Percentiles rank a stretch among this genome's conserved stretches.
Evolutionary conservation across 495 filamentous ascomycete genomes (phyloP).

Genomic region (Xylaria bambusicola): DNA sequence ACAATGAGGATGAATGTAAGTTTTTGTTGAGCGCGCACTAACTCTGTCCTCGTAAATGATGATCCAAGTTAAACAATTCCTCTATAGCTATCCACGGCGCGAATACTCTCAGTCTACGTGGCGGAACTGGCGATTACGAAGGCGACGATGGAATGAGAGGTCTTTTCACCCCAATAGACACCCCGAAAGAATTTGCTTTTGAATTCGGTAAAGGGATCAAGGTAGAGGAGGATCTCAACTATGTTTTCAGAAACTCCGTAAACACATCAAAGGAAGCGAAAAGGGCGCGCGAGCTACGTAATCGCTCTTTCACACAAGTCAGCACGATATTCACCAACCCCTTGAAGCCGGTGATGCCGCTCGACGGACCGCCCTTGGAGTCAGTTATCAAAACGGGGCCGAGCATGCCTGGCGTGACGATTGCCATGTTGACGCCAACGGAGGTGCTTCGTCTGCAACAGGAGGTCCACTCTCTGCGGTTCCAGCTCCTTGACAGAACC

Average conservation of each 20-base stretch:
- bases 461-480: constrained; percentile 36
- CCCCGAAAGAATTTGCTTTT: too few relatives aligned
- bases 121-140: constrained; percentile 22
- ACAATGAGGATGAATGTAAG: constrained; percentile 17
- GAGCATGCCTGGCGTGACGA: constrained; percentile 35
- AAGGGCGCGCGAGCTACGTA: constrained; percentile 17
- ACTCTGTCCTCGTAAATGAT: not conserved
- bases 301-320: constrained; percentile 21
- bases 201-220: too few relatives aligned
- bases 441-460: constrained; percentile 38
- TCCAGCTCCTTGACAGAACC: constrained; percentile 34
- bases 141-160: too few relatives aligned
- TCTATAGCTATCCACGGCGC: not conserved
- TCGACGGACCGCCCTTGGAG: constrained; percentile 40
- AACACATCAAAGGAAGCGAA: constrained; percentile 10
- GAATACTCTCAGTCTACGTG: constrained; percentile 22
- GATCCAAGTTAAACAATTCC: not conserved
- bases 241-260: constrained; percentile 12
- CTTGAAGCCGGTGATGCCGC: constrained; percentile 33
- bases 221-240: not conserved
- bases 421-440: constrained; percentile 42
- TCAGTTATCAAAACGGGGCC: constrained; percentile 33
- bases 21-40: not conserved
- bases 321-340: constrained; percentile 29
- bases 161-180: too few relatives aligned